Conservation (phyloP, 345 rosid genomes). For the Gossypium herbaceum region DNA sequence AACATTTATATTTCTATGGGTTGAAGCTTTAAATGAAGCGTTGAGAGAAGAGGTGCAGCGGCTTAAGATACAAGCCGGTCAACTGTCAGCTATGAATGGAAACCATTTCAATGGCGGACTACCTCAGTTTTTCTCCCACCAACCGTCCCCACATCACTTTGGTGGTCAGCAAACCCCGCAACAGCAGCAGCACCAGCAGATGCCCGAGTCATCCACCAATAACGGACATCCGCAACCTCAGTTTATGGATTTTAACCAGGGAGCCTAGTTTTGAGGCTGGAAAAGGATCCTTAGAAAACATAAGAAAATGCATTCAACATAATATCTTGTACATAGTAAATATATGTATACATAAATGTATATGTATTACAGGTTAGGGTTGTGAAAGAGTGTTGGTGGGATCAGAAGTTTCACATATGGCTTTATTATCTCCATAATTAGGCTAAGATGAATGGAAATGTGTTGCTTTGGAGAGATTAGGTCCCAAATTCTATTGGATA, state of each 20-base stretch:
- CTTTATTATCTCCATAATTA: neutral
- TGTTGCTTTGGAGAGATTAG: conserved; percentile 15
- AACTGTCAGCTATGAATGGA: conserved; percentile 56
- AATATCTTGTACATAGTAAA: conserved; percentile 23
- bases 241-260: conserved; percentile 19
- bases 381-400: conserved; percentile 10
- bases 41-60: conserved; percentile 85
- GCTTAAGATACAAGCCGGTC: conserved; percentile 75
- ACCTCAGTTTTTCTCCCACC: conserved; percentile 46
- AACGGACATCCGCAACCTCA: conserved; percentile 5
- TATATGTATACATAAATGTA: neutral
- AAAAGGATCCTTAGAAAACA: neutral
- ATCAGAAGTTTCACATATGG: conserved; percentile 20
- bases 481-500: conserved; percentile 7
- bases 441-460: neutral
- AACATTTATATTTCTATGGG: neutral
- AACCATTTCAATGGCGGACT: conserved; percentile 42
- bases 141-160: conserved; percentile 41
- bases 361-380: conserved; percentile 20
- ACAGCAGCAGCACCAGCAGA: conserved; percentile 36
- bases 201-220: conserved; percentile 36
- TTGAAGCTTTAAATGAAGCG: conserved; percentile 77
- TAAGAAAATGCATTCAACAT: conserved; percentile 1
- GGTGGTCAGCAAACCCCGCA: conserved; percentile 36
- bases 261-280: conserved; percentile 12